Percentiles rank a stretch among this genome's conserved stretches.
Evolutionary conservation across 192 early-diverging fungal species (phyloP).

Genomic region (Funneliformis mosseae): DNA sequence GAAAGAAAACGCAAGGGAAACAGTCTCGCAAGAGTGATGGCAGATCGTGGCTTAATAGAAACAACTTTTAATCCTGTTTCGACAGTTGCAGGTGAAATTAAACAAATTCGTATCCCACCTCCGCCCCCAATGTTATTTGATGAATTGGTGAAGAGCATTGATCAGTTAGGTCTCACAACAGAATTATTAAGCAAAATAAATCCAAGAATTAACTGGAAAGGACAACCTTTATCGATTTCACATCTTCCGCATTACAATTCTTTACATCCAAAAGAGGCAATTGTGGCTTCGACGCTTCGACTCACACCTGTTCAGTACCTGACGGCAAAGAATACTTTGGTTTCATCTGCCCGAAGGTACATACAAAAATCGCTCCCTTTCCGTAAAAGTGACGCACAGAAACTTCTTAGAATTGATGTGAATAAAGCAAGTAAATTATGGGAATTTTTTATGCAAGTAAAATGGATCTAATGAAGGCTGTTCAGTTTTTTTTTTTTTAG

Average conservation of each 20-base stretch:
- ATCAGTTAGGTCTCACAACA: constrained; percentile 4
- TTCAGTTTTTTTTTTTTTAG: neutral
- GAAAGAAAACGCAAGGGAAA: constrained; percentile 10
- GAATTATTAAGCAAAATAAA: neutral
- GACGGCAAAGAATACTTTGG: constrained; percentile 75
- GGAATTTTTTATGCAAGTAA: constrained; percentile 83
- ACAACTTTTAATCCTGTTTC: neutral
- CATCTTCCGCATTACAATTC: constrained; percentile 42
- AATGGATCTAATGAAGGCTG: constrained; percentile 65
- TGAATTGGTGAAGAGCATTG: neutral
- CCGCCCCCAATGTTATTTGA: constrained; percentile 10
- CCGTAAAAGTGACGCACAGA: constrained; percentile 91
- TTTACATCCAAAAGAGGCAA: constrained; percentile 67
- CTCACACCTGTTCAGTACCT: constrained; percentile 84
- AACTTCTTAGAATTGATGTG: constrained; percentile 88
- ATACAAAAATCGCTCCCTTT: constrained; percentile 53
- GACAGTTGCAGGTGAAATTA: neutral
- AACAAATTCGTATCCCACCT: neutral
- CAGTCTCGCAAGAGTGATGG: constrained; percentile 23
- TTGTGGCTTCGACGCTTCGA: constrained; percentile 78
- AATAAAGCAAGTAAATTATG: constrained; percentile 90
- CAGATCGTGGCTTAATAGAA: constrained; percentile 17
- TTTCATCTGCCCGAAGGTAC: constrained; percentile 59
- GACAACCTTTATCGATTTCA: constrained; percentile 13
- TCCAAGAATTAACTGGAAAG: constrained; percentile 25